These are phyloP conservation scores for Trichosporon ovoides DNA, from an alignment of 1,284 basidiomycete species.

Conservation along the genomic window DNA sequence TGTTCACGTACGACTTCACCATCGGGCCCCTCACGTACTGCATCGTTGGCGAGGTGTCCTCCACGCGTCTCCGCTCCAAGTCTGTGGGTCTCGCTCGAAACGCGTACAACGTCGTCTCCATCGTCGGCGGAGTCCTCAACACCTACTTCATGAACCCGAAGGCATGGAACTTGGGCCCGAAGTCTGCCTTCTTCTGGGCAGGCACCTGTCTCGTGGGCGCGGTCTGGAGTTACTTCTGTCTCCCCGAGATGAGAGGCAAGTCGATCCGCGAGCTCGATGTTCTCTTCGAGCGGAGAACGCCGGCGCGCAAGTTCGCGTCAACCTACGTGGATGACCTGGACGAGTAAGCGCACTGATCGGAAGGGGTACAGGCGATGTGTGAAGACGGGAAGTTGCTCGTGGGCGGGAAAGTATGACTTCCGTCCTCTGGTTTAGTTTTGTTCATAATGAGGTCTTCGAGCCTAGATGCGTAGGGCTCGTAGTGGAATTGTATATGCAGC, in stretches of 20 bases:
- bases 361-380: neutral
- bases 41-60: slow-evolving; percentile 48
- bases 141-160: slow-evolving; percentile 23
- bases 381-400: neutral
- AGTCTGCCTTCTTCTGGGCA: slow-evolving; percentile 48
- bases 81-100: slow-evolving; percentile 51
- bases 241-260: slow-evolving; percentile 38
- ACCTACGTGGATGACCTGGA: slow-evolving; percentile 31
- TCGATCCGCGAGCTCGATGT: slow-evolving; percentile 49
- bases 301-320: slow-evolving; percentile 43
- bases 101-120: slow-evolving; percentile 44
- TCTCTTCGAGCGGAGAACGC: slow-evolving; percentile 41
- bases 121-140: slow-evolving; percentile 18
- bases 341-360: neutral
- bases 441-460: no score
- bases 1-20: slow-evolving; percentile 29
- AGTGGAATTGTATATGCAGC: no score
- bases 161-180: slow-evolving; percentile 26
- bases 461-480: no score
- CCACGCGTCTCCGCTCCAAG: slow-evolving; percentile 51
- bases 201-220: slow-evolving; percentile 25
- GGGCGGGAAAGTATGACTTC: no score
- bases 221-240: slow-evolving; percentile 24
- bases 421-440: no score
- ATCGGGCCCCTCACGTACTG: slow-evolving; percentile 39